These are phyloP conservation scores for Lecanicillium sp. DNA, from an alignment of 2,329 filamentous ascomycete species.

Conservation along the genomic window DNA sequence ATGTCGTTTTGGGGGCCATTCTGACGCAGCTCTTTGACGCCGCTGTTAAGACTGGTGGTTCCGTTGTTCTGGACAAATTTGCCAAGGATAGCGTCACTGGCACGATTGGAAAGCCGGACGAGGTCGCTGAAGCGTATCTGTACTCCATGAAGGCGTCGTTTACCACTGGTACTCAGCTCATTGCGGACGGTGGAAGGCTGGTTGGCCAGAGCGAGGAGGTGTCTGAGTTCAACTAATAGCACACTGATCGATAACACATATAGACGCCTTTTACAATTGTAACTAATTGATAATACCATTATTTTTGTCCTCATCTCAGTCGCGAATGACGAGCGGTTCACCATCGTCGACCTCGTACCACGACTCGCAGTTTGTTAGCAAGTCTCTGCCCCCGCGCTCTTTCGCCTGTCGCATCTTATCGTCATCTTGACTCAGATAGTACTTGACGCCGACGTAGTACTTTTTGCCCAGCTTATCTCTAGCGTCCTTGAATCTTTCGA, in stretches of 20 bases:
- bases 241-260: not conserved
- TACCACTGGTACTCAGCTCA: slow-evolving; percentile 24
- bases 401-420: slow-evolving; percentile 9
- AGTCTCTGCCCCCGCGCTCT: slow-evolving; percentile 9
- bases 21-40: slow-evolving; percentile 34
- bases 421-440: slow-evolving; percentile 11
- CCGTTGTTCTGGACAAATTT: slow-evolving; percentile 5
- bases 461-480: slow-evolving; percentile 13
- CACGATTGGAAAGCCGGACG: slow-evolving; percentile 24
- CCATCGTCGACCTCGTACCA: slow-evolving; percentile 9
- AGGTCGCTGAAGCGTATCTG: slow-evolving; percentile 35
- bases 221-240: slow-evolving; percentile 2
- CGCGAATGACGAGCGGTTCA: slow-evolving; percentile 2
- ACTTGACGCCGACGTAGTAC: slow-evolving; percentile 14
- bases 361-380: slow-evolving; percentile 13
- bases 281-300: no score
- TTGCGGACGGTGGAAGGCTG: slow-evolving; percentile 16
- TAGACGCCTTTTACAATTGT: not conserved
- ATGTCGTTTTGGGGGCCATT: slow-evolving; percentile 48
- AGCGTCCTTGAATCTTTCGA: slow-evolving; percentile 11
- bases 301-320: no score
- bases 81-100: slow-evolving; percentile 13
- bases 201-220: slow-evolving; percentile 13
- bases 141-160: slow-evolving; percentile 35
- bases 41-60: not conserved